A percentile compares a stretch with the other conserved stretches of the same genome.
Evolutionary conservation across 2,329 filamentous ascomycete species (phyloP).

Genomic region (Colletotrichum brevisporum): DNA sequence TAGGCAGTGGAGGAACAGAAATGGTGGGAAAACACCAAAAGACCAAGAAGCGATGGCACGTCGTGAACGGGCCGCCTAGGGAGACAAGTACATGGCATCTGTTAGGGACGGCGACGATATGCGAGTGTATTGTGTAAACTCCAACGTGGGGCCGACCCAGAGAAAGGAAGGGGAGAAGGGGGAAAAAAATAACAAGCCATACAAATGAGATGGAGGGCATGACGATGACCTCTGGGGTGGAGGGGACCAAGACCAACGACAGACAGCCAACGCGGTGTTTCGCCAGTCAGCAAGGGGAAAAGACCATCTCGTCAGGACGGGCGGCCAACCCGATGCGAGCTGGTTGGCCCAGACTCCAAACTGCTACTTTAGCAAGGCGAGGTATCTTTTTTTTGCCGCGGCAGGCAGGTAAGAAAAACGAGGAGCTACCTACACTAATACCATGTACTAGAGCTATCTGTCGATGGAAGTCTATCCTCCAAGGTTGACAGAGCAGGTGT

Average conservation of each 20-base stretch:
- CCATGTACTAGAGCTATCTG: background rate
- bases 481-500: too few species aligned
- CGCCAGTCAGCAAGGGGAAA: conserved; percentile 31
- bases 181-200: too few species aligned
- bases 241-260: background rate
- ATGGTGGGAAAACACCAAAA: conserved; percentile 40
- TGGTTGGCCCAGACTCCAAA: background rate
- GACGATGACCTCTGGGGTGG: background rate
- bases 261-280: conserved; percentile 21
- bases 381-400: conserved; percentile 14
- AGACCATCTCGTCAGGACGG: conserved; percentile 25
- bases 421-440: background rate
- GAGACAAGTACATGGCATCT: conserved; percentile 1
- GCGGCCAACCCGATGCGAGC: conserved; percentile 25
- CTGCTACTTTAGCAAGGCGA: background rate
- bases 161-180: conserved; percentile 26
- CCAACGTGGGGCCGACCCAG: conserved; percentile 35
- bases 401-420: conserved; percentile 23
- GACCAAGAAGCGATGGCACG: conserved; percentile 36
- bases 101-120: background rate
- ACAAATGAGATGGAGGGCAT: conserved; percentile 25
- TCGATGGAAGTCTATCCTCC: too few species aligned
- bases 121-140: conserved; percentile 13
- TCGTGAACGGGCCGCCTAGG: conserved; percentile 31
- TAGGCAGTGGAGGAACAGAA: conserved; percentile 31